Base-by-base conservation (phyloP, 2,329 filamentous ascomycete species). In the Phaeosphaeria sp. region DNA sequence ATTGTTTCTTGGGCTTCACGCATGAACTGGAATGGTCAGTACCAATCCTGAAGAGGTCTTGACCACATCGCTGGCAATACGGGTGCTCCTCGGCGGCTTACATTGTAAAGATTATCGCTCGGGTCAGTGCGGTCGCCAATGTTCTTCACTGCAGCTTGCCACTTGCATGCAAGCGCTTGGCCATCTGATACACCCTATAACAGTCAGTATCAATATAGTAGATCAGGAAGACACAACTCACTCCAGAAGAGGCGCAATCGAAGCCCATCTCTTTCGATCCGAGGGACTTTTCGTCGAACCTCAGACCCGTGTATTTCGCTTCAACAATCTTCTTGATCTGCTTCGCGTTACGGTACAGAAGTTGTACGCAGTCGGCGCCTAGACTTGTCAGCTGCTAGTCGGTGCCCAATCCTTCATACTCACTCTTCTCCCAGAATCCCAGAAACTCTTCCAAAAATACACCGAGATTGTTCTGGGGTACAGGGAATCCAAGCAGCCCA, bases 391-490 rank as follows among this genome's bases (percentile, higher is more conserved):
- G 53, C 40, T 20, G 2, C n/a, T 51, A n/a, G 8, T 25, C 21
- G 9, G 4, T 21, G 25, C 27, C 21, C 9, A 1, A 48, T 13
- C 8, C 15, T 45, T 46, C 79, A 71, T 78, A 90, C 89, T 82
- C 79, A 91, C 89, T 80, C 42, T 84, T 74, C 13, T 85, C 74
- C 93, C 93, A 98, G 63, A 98, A 87, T 0, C 84, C 81, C 17
- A 97, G 79, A 64, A 99, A 89, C 6, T 92, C 87, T 0, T 87
- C 82, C 49, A 98, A 92, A 59, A 97, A 89, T 1, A 93, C 88
- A 0, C 95, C 95, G 0, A 99, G 80, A 62, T 93, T 98, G 72
- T 99, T 99, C 75, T 89, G 87, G 0, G 95, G 91, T 0, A 96
- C 84, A 0, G 95, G 94, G 63, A 99, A 90, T 0, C 93, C 93